Conservation (phyloP, 495 filamentous ascomycete genomes). For the Penicillium diatomitis region DNA sequence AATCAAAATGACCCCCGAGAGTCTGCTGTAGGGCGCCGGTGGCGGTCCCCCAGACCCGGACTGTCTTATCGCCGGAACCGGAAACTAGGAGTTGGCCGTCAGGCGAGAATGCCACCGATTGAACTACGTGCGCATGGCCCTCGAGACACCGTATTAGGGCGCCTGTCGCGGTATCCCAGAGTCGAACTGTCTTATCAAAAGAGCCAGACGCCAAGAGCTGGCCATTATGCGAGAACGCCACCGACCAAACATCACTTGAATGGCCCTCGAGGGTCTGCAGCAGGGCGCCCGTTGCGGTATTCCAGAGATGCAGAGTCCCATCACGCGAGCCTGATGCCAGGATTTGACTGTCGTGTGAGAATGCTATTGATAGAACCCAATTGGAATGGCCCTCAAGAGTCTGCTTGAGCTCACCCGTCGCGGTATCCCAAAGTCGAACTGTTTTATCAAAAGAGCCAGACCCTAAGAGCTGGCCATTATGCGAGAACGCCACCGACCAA, state of each 20-base stretch:
- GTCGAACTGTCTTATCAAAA: background rate
- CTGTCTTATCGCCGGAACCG: conserved; percentile 5
- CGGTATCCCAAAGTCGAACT: conserved; percentile 1
- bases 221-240: background rate
- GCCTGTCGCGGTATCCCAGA: background rate
- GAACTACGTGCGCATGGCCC: conserved; percentile 13
- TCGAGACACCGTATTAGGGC: conserved; percentile 9
- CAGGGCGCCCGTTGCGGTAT: conserved; percentile 3
- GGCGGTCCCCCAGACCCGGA: conserved; percentile 23
- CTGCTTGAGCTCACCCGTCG: background rate
- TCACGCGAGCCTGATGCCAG: conserved; percentile 12
- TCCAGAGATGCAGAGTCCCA: conserved; percentile 19
- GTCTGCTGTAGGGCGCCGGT: conserved; percentile 3
- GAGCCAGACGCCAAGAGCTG: background rate
- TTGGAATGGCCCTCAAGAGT: conserved; percentile 8
- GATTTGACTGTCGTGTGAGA: conserved; percentile 11
- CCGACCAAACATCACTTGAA: background rate
- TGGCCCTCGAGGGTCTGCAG: background rate
- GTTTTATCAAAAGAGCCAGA: background rate
- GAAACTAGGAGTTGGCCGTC: conserved; percentile 16
- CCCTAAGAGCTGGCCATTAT: conserved; percentile 3
- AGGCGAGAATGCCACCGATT: conserved; percentile 19
- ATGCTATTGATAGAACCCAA: conserved; percentile 8
- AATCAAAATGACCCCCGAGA: conserved; percentile 7
- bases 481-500: conserved; percentile 1